Evolutionary conservation across 768 basidiomycete genomes (phyloP).

Genomic region (Fomitopsis pulvina): DNA sequence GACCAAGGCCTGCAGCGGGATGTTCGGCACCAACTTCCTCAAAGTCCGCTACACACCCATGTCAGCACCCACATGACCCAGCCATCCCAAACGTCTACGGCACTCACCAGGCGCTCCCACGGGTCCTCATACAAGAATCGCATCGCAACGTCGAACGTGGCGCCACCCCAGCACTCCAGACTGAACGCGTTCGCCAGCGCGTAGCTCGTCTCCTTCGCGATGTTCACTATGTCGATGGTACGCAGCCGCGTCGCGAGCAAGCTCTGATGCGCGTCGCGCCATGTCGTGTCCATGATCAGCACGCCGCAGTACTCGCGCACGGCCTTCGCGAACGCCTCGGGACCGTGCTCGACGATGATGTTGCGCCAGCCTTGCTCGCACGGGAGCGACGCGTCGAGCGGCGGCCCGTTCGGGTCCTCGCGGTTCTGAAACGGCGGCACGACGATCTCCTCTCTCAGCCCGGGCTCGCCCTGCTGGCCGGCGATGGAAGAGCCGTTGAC

Average conservation of each 20-base stretch:
- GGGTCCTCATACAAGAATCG: constrained; percentile 99
- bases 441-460: constrained; percentile 82
- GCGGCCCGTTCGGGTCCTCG: constrained; percentile 65
- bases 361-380: constrained; percentile 95
- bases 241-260: constrained; percentile 93
- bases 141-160: constrained; percentile 99
- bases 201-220: constrained; percentile 95
- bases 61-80: background rate
- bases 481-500: constrained; percentile 99
- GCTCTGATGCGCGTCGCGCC: constrained; percentile 99
- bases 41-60: constrained; percentile 61
- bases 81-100: background rate
- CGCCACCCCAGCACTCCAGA: constrained; percentile 98
- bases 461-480: constrained; percentile 94
- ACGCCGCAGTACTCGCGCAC: constrained; percentile 93
- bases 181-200: constrained; percentile 94
- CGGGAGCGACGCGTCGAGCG: constrained; percentile 74
- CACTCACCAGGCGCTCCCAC: constrained; percentile 89
- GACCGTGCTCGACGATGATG: constrained; percentile 96
- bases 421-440: constrained; percentile 76
- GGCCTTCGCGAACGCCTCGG: constrained; percentile 97
- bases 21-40: constrained; percentile 94
- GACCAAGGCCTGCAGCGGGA: constrained; percentile 96
- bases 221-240: constrained; percentile 96
- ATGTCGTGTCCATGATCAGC: constrained; percentile 97